Conservation (phyloP, 2,329 filamentous ascomycete genomes). For the Helotiales sp. region DNA sequence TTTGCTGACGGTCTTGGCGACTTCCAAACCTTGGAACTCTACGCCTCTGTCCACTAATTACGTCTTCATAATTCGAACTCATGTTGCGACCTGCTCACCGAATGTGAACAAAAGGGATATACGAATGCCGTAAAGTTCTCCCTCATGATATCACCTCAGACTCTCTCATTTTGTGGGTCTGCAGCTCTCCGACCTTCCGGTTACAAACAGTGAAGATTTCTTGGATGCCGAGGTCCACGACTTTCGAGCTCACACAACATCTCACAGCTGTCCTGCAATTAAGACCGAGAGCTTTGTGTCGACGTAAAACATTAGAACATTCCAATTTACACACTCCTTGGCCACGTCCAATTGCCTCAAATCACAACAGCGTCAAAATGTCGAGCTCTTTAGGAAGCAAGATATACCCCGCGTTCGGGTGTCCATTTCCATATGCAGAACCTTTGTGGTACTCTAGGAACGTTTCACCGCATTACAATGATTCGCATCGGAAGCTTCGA, state of each 20-base stretch:
- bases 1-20: not conserved
- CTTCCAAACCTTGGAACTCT: not conserved
- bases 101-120: not conserved
- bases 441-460: slow-evolving; percentile 43
- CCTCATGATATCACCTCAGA: not conserved
- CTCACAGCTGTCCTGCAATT: too few relatives aligned
- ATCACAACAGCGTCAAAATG: not conserved
- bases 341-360: not conserved
- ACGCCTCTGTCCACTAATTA: too few relatives aligned
- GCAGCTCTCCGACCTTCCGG: not conserved
- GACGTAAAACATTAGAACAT: not conserved
- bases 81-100: not conserved
- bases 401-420: slow-evolving; percentile 35
- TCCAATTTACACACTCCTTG: not conserved
- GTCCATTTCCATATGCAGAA: slow-evolving; percentile 40
- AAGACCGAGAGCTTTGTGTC: not conserved
- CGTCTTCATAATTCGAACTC: too few relatives aligned
- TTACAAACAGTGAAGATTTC: not conserved
- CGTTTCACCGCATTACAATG: slow-evolving; percentile 63
- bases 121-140: not conserved
- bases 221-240: slow-evolving; percentile 3
- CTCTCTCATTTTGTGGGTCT: not conserved
- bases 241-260: not conserved
- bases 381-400: not conserved
- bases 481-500: slow-evolving; percentile 63